Evolutionary conservation across 768 basidiomycete species (phyloP).

Genomic region (Xerocomellus amylosporus): DNA sequence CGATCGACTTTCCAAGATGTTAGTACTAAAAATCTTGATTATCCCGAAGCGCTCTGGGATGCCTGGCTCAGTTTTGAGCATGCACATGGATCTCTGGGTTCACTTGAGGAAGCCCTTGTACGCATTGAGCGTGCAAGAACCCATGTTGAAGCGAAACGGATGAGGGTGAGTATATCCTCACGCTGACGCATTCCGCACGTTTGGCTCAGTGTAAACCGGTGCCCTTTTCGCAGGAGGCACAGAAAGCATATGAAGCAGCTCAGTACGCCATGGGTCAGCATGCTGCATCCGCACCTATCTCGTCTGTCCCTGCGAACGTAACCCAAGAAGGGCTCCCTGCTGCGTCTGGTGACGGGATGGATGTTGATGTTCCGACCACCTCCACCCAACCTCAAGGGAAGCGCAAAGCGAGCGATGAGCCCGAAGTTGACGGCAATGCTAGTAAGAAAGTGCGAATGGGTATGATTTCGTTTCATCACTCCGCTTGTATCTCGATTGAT

Average conservation of each 20-base stretch:
- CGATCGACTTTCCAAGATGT: constrained; percentile 66
- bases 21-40: constrained; percentile 76
- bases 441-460: constrained; percentile 64
- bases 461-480: constrained; percentile 30
- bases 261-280: constrained; percentile 45
- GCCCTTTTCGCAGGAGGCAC: constrained; percentile 50
- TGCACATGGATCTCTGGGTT: constrained; percentile 67
- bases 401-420: constrained; percentile 58
- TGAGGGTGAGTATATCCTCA: constrained; percentile 46
- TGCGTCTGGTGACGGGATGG: constrained; percentile 35
- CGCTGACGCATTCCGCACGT: background rate
- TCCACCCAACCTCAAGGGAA: constrained; percentile 50
- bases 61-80: constrained; percentile 89
- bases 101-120: constrained; percentile 59
- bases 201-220: background rate
- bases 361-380: constrained; percentile 34
- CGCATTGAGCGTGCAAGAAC: constrained; percentile 63
- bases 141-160: constrained; percentile 59
- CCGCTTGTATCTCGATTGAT: background rate
- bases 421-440: constrained; percentile 39
- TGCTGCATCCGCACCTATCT: constrained; percentile 33
- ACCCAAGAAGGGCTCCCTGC: background rate
- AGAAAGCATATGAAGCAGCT: constrained; percentile 53
- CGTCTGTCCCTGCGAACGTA: constrained; percentile 12
- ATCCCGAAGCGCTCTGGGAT: constrained; percentile 94